phyloP scores from a whole-genome alignment of 495 filamentous ascomycete genomes.

The Aspergillus affinis region DNA sequence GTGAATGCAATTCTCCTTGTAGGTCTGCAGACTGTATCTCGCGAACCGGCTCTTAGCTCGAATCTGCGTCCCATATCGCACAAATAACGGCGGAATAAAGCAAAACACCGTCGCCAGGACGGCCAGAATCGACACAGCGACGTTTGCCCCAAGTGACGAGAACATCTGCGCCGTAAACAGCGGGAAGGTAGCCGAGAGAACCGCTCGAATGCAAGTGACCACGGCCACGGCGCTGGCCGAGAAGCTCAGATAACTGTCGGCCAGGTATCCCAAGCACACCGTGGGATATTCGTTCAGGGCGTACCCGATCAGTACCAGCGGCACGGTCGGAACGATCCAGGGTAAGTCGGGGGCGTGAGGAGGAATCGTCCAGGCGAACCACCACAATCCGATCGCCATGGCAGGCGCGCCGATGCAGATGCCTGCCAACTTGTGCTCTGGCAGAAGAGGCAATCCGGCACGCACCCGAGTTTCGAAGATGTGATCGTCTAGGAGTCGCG shows the following conservation, averaged over 20 bases:
- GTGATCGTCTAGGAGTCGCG: conserved; percentile 34
- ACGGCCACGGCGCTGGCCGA: conserved; percentile 44
- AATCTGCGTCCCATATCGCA: conserved; percentile 36
- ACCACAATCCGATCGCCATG: conserved; percentile 38
- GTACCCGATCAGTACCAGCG: conserved; percentile 41
- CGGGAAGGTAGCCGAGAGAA: conserved; percentile 40
- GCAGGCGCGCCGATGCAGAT: conserved; percentile 41
- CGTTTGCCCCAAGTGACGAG: conserved; percentile 34
- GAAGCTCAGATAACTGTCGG: conserved; percentile 46
- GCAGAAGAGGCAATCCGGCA: conserved; percentile 15
- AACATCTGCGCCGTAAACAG: conserved; percentile 44
- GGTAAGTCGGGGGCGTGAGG: conserved; percentile 21
- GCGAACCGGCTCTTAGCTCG: conserved; percentile 45
- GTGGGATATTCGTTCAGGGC: conserved; percentile 45
- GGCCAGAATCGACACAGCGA: conserved; percentile 39
- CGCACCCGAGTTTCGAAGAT: conserved; percentile 16
- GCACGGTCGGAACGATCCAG: conserved; percentile 39
- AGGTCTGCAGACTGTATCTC: conserved; percentile 29
- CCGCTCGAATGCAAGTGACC: conserved; percentile 34
- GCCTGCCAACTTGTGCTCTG: conserved; percentile 45
- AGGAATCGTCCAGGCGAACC: conserved; percentile 48
- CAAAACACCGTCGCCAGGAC: conserved; percentile 42
- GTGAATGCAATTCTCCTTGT: conserved; percentile 17
- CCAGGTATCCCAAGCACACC: conserved; percentile 44
- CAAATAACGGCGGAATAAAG: conserved; percentile 33